Base-by-base conservation (phyloP, 2,329 filamentous ascomycete species). In the Grosmannia huntii region DNA sequence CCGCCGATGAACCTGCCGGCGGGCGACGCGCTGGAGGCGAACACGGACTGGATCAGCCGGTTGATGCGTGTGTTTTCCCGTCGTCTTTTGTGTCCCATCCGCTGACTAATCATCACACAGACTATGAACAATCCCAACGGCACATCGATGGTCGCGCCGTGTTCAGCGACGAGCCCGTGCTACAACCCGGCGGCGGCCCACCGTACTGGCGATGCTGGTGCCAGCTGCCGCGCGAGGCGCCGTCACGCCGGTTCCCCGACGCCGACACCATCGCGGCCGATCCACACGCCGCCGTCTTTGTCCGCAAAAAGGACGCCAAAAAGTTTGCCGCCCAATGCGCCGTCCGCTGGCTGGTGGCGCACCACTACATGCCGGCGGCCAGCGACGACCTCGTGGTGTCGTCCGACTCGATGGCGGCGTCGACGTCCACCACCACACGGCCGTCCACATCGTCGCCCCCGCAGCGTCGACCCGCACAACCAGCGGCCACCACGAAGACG, bases 281-380 rank as follows among this genome's bases (percentile, higher is more conserved):
- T 3, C 16, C 12, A 5, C 6, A 14, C 3, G 14, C 4, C 19
- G 19, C 12, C 19, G 33, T 41, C 6, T 48, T 41, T 19, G 1
- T n/a, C 12, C 41, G 41, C 28, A 81, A 81, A 63, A 81, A 78
- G 70, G 75, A 75, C 41, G 78, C 80, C 27, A 81, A 78, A 66
- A 71, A 75, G 60, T 80, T 76, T 61, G 79, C 80, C 0, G 78
- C 79, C 25, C 74, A 73, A 62, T 72, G 71, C 14, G 77, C 77
- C 27, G 62, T 75, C 25, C 66, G 71, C 9, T 78, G 72, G 68
- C 68, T 80, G 19, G 64, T 66, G 23, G 46, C 3, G 60, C 66
- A 27, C 64, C 64, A 10, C 60, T 63, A 50, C 36, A 70, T 73
- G 66, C 64, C 1, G 31, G 59, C 28, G 7, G 28, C 28, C 28